Base-by-base conservation (phyloP, 352 stramenopile species). In the Pythium insidiosum region DNA sequence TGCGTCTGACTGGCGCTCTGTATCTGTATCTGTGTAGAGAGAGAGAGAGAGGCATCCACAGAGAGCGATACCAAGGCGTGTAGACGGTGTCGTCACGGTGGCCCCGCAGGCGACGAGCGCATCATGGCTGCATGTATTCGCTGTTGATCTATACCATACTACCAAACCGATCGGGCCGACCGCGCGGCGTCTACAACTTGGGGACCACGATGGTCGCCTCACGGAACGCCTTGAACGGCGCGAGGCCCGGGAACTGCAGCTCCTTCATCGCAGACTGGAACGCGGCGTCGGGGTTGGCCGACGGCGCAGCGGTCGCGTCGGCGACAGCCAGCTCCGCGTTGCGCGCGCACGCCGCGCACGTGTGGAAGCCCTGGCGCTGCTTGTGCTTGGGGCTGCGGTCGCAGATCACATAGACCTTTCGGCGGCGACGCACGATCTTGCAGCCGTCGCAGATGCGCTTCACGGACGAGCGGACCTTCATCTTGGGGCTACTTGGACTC, bases 241-340 rank as follows among this genome's bases (percentile, higher is more conserved):
- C 61, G 20, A 92, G 73, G 9, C 72, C 78, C 3, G 80, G 81
- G 81, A 98, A 88, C 81, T 98, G 56, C 75, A 98, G 43, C 80
- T 98, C 61, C 73, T 95, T 88, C 34, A 97, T 87, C 24, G 95
- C 95, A 56, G 68, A 68, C 28, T 82, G 84, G 66, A 97, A 94
- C 73, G 85, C 93, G n/a, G 82, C 84, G 43, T 95, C 98, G 48
- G 87, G 68, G 20, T 90, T 96, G 43, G 79, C 79, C 21, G 40
- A 50, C 7, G 53, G 54, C 20, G 30, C 42, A 20, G 59, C 31
- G n/a, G n/a, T n/a, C n/a, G n/a, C n/a, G 45, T 61, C 46, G 5
- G 50, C 49, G 24, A 58, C 41, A 15, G 50, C 52, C 1, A 56
- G 10, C 25, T 51, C 43, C 39, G 67, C 52, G 28, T 58, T 45